Conservation (phyloP, 345 rosid genomes). For the Laguncularia racemosa region DNA sequence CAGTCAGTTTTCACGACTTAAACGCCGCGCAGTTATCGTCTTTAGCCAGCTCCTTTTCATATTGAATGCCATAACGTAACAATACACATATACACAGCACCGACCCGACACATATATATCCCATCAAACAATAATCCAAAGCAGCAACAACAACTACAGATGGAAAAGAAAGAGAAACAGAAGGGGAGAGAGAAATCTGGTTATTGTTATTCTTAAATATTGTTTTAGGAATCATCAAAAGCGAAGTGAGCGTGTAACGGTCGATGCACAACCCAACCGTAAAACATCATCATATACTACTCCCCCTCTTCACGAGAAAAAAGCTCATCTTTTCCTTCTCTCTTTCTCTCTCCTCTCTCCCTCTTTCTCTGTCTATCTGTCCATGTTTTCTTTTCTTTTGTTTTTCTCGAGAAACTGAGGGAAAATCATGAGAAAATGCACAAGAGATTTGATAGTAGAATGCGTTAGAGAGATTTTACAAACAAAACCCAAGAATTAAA, state of each 20-base stretch:
- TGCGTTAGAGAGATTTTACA: neutral
- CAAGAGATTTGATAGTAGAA: no score
- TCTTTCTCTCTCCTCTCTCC: neutral
- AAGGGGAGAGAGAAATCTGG: neutral
- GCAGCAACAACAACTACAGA: no score
- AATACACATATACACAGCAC: neutral
- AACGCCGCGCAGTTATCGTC: no score
- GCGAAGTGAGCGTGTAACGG: slow-evolving; percentile 11
- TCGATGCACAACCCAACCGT: neutral
- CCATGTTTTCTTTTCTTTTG: neutral
- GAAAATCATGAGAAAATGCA: neutral
- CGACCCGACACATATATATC: neutral
- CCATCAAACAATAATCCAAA: no score
- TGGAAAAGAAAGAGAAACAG: neutral
- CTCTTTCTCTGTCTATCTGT: slow-evolving; percentile 2
- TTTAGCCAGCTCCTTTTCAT: no score
- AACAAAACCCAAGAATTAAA: neutral
- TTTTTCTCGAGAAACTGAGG: slow-evolving; percentile 8
- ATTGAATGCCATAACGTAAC: no score
- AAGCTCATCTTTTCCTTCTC: neutral
- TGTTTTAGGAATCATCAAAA: no score
- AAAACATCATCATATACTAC: neutral
- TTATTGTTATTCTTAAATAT: no score
- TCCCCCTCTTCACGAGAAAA: slow-evolving; percentile 9
- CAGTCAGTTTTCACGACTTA: no score